Base-by-base conservation (phyloP, 1,284 basidiomycete species). In the Tilletiaria anomala region DNA sequence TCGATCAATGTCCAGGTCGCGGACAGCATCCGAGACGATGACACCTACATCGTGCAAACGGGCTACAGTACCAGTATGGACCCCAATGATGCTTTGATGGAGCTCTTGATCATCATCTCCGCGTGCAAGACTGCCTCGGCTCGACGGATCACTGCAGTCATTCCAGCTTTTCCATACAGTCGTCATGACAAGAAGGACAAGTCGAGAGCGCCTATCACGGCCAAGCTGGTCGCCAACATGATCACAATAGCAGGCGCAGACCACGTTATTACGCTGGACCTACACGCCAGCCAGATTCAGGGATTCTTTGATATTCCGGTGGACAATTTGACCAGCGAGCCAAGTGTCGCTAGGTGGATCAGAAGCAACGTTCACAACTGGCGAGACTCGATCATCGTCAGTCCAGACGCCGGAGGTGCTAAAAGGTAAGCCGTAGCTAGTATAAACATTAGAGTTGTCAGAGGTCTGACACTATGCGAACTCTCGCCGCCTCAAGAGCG, bases 221-320 rank as follows among this genome's bases (percentile, higher is more conserved):
- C 93, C 44, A 97, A 97, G 74, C 78, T 97, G 43, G 86, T 89
- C 24, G 91, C 91, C 35, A 97, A 96, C 71, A 89, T 97, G 79
- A 75, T 97, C 45, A 83, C 80, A 32, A 84, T 93, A 19, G 91
- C 93, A 12, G 91, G 91, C 21, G 89, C 86, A 55, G 89, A 97
- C 72, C 91, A 97, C 67, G 84, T 97, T 61, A 97, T 97, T 63
- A 97, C 91, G 16, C 89, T 97, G 80, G 91, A 97, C 68, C 74
- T 97, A 32, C 91, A 97, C 68, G 93, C 91, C 10, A 87, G 83
- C 55, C 91, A 97, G 73, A 96, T 97, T 53, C 91, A 97, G 69
- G 91, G 91, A 10, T 97, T 97, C 74, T 97, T 97, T 67, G 88
- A 97, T 70, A 89, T 97, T 55, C 93, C 91, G 14, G 89, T 94